Percentiles rank a stretch among this genome's conserved stretches.
These are phyloP conservation scores for Tuber umbilicatum DNA, from an alignment of 495 filamentous ascomycete species.

Conservation along the genomic window DNA sequence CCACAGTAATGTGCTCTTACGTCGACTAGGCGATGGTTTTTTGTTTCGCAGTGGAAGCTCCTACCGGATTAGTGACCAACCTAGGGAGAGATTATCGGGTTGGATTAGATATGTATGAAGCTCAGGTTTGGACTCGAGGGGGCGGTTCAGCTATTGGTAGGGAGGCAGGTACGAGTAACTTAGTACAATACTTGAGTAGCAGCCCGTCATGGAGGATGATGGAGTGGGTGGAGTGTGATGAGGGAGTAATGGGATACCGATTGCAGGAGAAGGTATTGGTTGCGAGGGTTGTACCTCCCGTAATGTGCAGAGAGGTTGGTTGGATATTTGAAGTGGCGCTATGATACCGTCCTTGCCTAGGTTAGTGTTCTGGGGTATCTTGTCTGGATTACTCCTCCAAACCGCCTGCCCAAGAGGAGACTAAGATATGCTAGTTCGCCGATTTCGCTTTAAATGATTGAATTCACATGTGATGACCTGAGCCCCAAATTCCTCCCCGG, in stretches of 20 bases:
- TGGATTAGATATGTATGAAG: neutral
- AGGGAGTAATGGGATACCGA: neutral
- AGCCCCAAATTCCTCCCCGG: neutral
- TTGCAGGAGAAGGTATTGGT: neutral
- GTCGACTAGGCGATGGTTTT: neutral
- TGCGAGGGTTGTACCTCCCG: neutral
- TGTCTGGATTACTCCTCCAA: neutral
- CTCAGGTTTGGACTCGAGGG: neutral
- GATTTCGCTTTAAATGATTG: no score
- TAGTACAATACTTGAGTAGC: neutral
- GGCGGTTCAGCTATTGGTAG: neutral
- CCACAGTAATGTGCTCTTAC: neutral
- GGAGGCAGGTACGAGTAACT: no score
- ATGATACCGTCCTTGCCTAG: neutral
- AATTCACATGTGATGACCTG: neutral
- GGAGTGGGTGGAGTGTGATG: neutral
- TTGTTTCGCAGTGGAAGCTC: neutral
- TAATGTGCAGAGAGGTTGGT: neutral
- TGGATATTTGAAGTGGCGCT: neutral
- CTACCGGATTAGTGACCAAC: neutral
- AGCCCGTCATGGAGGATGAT: neutral
- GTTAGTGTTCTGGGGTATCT: neutral
- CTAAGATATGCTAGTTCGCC: neutral
- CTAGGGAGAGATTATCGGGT: neutral
- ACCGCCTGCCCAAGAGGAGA: neutral